Conservation (phyloP, 2,329 filamentous ascomycete species). For the Diaporthe eres region DNA sequence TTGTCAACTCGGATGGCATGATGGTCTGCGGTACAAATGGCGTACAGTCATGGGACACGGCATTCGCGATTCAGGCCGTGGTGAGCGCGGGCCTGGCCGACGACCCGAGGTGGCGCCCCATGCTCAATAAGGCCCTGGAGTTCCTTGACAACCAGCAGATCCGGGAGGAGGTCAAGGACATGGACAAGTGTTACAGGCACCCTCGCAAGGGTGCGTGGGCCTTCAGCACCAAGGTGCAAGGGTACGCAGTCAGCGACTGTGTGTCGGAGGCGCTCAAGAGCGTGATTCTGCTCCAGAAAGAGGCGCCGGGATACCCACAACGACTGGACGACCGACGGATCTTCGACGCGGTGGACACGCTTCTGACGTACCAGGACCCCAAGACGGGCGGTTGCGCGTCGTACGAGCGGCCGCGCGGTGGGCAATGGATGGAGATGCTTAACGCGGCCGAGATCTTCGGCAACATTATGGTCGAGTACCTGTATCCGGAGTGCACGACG, state of each 20-base stretch:
- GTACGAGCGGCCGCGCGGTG: slow-evolving; percentile 88
- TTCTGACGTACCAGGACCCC: slow-evolving; percentile 91
- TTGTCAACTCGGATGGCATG: slow-evolving; percentile 94
- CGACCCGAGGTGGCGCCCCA: slow-evolving; percentile 82
- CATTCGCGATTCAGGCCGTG: slow-evolving; percentile 88
- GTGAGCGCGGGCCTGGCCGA: slow-evolving; percentile 84
- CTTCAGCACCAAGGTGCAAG: slow-evolving; percentile 92
- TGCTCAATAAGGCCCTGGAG: slow-evolving; percentile 84
- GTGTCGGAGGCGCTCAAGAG: slow-evolving; percentile 92
- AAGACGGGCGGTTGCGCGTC: slow-evolving; percentile 86
- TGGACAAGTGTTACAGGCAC: slow-evolving; percentile 88
- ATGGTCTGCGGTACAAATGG: slow-evolving; percentile 96
- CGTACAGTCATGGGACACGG: slow-evolving; percentile 97
- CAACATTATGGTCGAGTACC: slow-evolving; percentile 98
- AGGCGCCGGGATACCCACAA: slow-evolving; percentile 78
- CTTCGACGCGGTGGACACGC: slow-evolving; percentile 89
- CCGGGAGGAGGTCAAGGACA: slow-evolving; percentile 82
- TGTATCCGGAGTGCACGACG: slow-evolving; percentile 98
- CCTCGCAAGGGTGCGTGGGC: slow-evolving; percentile 94
- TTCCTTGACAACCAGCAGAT: slow-evolving; percentile 96
- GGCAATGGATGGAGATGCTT: slow-evolving; percentile 83
- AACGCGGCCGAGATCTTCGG: slow-evolving; percentile 98
- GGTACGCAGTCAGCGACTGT: slow-evolving; percentile 96
- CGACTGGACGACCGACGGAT: slow-evolving; percentile 83
- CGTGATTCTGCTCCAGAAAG: slow-evolving; percentile 83